Evolutionary conservation across 2,329 filamentous ascomycete species (phyloP), one percentile per base, ranked within the genome.

Genomic region (Graphilbum sp.): DNA sequence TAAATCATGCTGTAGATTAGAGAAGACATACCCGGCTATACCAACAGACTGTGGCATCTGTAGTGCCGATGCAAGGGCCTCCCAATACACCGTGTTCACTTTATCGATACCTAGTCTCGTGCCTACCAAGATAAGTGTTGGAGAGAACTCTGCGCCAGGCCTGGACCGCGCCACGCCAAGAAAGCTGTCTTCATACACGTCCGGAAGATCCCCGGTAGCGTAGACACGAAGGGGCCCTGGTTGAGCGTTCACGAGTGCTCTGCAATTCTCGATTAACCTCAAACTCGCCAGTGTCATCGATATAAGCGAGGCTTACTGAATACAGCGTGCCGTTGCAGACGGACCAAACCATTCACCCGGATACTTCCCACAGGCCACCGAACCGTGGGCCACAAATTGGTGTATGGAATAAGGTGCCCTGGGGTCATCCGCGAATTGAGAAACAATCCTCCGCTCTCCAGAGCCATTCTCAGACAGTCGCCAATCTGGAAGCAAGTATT

Each of bases 311-410:
- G 59, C 80, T 55, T 62, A 92, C 86, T 90, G 79, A 47, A 98
- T 95, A 56, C 90, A 96, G 40, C 79, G 75, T 34, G 90, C 87
- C 10, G 90, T 92, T 7, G 90, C 90, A 16, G 86, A 95, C n/a
- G 90, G 90, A 0, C 90, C 90, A 59, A 98, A 98, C 90, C 90
- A 98, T 59, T 96, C 85, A 29, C 90, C 90, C 0, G 90, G 90
- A 51, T 92, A 83, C 58, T 94, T 96, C 4, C 85, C 87, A 56
- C 90, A 98, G 3, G 80, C 79, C 27, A 71, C 67, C 19, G 86
- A 86, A 16, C 90, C 90, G 49, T 94, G 81, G 38, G 78, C 68
- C 27, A 98, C 90, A 51, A 98, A 98, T 44, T 79, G 83, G 52
- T 98, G 90, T 48, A 98, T 85, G 2, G 88, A 96, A 54, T 93